These are phyloP conservation scores for Leccinum broughii DNA, from an alignment of 768 basidiomycete species.

Conservation along the genomic window DNA sequence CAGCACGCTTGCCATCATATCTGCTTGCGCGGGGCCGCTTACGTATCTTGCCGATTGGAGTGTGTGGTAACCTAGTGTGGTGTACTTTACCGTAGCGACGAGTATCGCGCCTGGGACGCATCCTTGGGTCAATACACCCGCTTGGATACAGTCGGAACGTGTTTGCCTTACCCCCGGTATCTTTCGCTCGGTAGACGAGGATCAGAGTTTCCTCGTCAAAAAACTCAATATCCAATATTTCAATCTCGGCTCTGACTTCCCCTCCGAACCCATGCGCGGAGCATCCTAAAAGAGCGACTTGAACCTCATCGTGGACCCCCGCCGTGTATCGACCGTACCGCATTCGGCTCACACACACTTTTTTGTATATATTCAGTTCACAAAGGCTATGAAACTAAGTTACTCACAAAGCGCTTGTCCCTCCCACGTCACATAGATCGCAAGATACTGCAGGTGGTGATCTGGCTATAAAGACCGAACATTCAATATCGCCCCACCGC, in stretches of 20 bases:
- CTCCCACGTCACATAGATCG: conserved; percentile 43
- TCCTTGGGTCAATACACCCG: conserved; percentile 35
- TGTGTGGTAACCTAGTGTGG: conserved; percentile 57
- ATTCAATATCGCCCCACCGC: conserved; percentile 27
- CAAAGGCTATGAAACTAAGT: conserved; percentile 21
- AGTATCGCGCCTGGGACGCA: conserved; percentile 47
- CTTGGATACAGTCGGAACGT: conserved; percentile 18
- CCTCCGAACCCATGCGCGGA: conserved; percentile 35
- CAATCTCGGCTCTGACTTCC: conserved; percentile 37
- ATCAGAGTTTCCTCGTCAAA: conserved; percentile 75
- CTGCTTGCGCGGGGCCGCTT: conserved; percentile 58
- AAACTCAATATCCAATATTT: conserved; percentile 69
- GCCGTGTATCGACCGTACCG: conserved; percentile 45
- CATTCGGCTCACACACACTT: conserved; percentile 61
- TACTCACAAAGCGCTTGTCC: conserved; percentile 50
- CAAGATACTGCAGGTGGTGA: conserved; percentile 53
- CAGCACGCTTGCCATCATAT: conserved; percentile 60
- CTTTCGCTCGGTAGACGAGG: conserved; percentile 57
- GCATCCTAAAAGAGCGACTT: conserved; percentile 54
- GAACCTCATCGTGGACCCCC: conserved; percentile 42
- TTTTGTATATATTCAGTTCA: conserved; percentile 37
- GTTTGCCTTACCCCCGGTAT: conserved; percentile 46
- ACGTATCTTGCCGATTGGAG: conserved; percentile 51
- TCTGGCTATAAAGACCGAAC: conserved; percentile 38
- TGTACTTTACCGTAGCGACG: conserved; percentile 66